Percentiles rank a stretch among this genome's conserved stretches.
Conservation (phyloP, 306 rosid species). For the Lithocarpus polystachyus region DNA sequence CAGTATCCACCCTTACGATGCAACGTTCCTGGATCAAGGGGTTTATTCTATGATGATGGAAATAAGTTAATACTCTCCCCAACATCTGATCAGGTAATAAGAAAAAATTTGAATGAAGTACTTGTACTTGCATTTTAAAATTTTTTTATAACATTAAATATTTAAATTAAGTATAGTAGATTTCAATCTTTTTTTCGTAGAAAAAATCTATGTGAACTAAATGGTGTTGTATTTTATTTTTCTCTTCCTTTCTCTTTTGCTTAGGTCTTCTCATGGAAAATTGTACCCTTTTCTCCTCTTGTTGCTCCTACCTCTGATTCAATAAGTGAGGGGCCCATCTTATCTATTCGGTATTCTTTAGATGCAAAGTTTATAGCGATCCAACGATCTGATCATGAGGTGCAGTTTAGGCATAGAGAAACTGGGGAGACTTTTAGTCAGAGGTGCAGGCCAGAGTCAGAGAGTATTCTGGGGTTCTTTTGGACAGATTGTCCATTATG, state of each 20-base stretch:
- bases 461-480: constrained; percentile 86
- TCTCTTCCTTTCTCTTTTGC: constrained; percentile 1
- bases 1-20: constrained; percentile 75
- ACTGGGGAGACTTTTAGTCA: constrained; percentile 72
- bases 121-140: neutral
- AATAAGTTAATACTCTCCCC: constrained; percentile 76
- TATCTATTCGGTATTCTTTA: constrained; percentile 81
- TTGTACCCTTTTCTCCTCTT: constrained; percentile 65
- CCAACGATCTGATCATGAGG: constrained; percentile 72
- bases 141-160: too few relatives aligned
- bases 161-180: too few relatives aligned
- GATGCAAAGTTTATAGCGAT: constrained; percentile 75
- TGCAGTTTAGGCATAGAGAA: constrained; percentile 79
- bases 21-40: constrained; percentile 60
- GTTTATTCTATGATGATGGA: constrained; percentile 89
- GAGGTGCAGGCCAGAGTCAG: constrained; percentile 78
- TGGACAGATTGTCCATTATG: constrained; percentile 91
- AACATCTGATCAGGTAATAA: constrained; percentile 69
- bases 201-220: neutral
- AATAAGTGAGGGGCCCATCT: constrained; percentile 76
- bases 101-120: neutral
- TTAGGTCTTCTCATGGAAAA: constrained; percentile 93
- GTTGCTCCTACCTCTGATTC: constrained; percentile 60
- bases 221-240: neutral
- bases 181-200: too few relatives aligned